phyloP scores from a whole-genome alignment of 2,329 filamentous ascomycete genomes.

The Ambrosiella cleistominuta region DNA sequence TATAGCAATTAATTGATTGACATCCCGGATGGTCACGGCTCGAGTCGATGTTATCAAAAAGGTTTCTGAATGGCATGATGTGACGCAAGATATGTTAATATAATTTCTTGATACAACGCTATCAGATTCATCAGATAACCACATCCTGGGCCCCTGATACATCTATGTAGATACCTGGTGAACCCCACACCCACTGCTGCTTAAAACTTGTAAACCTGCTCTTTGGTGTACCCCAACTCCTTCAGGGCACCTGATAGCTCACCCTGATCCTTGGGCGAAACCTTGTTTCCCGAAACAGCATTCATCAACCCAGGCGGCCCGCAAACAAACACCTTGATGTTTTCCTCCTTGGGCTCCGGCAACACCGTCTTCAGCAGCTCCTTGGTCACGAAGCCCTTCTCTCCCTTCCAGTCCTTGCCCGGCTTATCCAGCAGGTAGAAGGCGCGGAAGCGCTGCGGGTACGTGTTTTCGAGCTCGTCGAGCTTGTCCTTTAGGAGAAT shows the following conservation, averaged over 20 bases:
- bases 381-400: conserved; percentile 70
- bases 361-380: conserved; percentile 88
- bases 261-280: conserved; percentile 83
- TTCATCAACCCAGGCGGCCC: conserved; percentile 89
- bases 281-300: conserved; percentile 75
- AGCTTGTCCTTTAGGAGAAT: conserved; percentile 81
- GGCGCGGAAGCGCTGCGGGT: conserved; percentile 83
- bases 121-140: too few relatives aligned
- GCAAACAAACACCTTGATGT: conserved; percentile 94
- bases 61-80: too few relatives aligned
- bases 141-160: too few relatives aligned
- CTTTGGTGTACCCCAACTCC: conserved; percentile 50
- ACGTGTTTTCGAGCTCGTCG: conserved; percentile 77
- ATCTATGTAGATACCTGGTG: too few relatives aligned
- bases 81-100: too few relatives aligned
- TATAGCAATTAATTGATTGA: too few relatives aligned
- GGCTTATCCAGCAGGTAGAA: conserved; percentile 85
- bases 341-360: conserved; percentile 76
- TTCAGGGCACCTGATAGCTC: conserved; percentile 68
- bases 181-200: neutral
- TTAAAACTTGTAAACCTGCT: conserved; percentile 94
- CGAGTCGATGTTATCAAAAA: too few relatives aligned
- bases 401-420: conserved; percentile 59
- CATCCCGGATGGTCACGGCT: too few relatives aligned
- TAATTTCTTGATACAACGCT: too few relatives aligned